These are phyloP conservation scores for Gossypium arboreum DNA, from an alignment of 345 rosid species.

Conservation along the genomic window DNA sequence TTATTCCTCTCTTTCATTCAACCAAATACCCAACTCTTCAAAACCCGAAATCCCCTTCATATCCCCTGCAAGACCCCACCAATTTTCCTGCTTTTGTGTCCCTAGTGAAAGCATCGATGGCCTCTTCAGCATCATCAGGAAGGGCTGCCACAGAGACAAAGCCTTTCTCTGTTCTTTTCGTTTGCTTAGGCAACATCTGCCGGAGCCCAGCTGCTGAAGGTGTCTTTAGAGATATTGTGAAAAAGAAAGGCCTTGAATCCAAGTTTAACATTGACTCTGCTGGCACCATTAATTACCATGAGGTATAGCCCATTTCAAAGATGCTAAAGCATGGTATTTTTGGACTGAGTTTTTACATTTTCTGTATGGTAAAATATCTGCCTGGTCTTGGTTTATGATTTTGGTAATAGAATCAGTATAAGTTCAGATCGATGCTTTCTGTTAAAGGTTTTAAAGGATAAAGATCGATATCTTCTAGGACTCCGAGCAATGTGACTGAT, in stretches of 20 bases:
- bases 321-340: not conserved
- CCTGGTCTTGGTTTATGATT: not conserved
- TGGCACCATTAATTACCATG: slow-evolving; percentile 83
- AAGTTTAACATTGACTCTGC: slow-evolving; percentile 85
- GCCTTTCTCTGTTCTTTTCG: slow-evolving; percentile 83
- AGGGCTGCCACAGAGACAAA: slow-evolving; percentile 34
- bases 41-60: slow-evolving; percentile 9
- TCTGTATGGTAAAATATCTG: not conserved
- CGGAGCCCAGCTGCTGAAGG: slow-evolving; percentile 99
- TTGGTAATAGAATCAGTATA: not conserved
- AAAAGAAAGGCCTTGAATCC: slow-evolving; percentile 63
- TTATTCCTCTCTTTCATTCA: slow-evolving; percentile 15
- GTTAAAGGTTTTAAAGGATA: not conserved
- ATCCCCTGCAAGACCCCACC: slow-evolving; percentile 17
- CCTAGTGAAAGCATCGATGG: slow-evolving; percentile 44
- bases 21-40: slow-evolving; percentile 21
- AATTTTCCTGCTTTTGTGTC: slow-evolving; percentile 20
- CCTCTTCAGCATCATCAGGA: slow-evolving; percentile 35
- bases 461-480: not conserved
- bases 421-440: not conserved
- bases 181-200: slow-evolving; percentile 88
- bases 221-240: slow-evolving; percentile 73
- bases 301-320: slow-evolving; percentile 36
- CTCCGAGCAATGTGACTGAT: not conserved
- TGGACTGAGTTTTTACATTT: not conserved